phyloP scores from a whole-genome alignment of 139 green algal species.

The Chlorella sorokiniana region DNA sequence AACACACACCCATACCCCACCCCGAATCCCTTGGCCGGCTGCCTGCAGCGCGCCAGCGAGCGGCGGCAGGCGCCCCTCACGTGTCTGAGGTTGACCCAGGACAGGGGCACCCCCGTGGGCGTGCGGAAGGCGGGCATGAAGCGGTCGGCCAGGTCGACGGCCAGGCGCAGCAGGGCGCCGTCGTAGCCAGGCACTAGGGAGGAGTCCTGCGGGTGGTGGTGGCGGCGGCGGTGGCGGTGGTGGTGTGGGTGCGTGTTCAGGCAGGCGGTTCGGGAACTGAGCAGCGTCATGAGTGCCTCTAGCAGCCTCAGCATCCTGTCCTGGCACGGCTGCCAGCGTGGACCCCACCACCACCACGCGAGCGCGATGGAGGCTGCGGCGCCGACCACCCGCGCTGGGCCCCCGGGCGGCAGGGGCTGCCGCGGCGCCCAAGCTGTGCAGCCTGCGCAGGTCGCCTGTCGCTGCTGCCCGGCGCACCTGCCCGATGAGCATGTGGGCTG shows the following conservation, averaged over 20 bases:
- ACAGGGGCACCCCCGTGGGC: slow-evolving; percentile 70
- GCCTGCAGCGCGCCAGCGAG: background rate
- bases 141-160: slow-evolving; percentile 68
- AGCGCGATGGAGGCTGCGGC: no score
- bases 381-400: no score
- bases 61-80: slow-evolving; percentile 14
- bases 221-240: no score
- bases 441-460: background rate
- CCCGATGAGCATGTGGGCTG: slow-evolving; percentile 50
- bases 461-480: no score
- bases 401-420: no score
- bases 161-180: slow-evolving; percentile 62
- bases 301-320: no score
- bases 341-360: no score
- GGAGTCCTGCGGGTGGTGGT: background rate
- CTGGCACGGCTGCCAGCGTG: no score
- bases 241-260: no score
- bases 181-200: slow-evolving; percentile 51
- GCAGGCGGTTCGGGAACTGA: background rate
- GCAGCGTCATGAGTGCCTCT: background rate
- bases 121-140: slow-evolving; percentile 88
- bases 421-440: background rate
- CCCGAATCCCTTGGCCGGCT: background rate
- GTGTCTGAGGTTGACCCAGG: slow-evolving; percentile 74
- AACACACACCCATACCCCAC: background rate